Conservation (phyloP, 1,284 basidiomycete genomes). For the Moesziomyces sp. region DNA sequence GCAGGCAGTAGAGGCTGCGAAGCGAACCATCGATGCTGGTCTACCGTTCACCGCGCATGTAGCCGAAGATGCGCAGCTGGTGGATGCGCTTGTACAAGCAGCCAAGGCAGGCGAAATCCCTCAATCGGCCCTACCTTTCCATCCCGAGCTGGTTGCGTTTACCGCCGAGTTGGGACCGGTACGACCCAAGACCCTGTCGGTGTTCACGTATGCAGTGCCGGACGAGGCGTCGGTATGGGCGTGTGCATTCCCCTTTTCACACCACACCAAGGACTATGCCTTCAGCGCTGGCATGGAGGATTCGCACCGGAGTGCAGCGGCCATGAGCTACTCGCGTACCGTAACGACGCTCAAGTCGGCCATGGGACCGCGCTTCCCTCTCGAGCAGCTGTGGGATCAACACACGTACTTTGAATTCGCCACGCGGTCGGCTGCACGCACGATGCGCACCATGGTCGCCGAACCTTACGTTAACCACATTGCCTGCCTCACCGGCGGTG, state of each 20-base stretch:
- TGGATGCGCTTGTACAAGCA: conserved; percentile 14
- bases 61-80: conserved; percentile 7
- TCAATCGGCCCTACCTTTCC: conserved; percentile 25
- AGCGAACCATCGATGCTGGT: background rate
- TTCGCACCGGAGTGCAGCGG: conserved; percentile 22
- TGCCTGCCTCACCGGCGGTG: conserved; percentile 34
- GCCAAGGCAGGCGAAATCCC: conserved; percentile 17
- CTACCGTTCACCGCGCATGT: conserved; percentile 18
- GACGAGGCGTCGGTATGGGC: conserved; percentile 20
- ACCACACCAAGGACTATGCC: conserved; percentile 34
- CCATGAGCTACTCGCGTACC: conserved; percentile 34
- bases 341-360: conserved; percentile 18
- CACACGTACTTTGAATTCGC: conserved; percentile 43
- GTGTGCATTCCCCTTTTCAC: conserved; percentile 36
- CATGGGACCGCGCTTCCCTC: conserved; percentile 37
- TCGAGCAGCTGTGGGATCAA: conserved; percentile 42
- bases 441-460: conserved; percentile 39
- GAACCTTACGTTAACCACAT: conserved; percentile 42
- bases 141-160: conserved; percentile 25
- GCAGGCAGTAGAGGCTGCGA: conserved; percentile 7
- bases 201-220: conserved; percentile 27
- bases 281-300: conserved; percentile 4
- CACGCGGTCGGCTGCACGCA: conserved; percentile 23
- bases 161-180: conserved; percentile 21
- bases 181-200: conserved; percentile 9